Base-by-base conservation (phyloP, 306 rosid genomes). In the Rosa lucieae region DNA sequence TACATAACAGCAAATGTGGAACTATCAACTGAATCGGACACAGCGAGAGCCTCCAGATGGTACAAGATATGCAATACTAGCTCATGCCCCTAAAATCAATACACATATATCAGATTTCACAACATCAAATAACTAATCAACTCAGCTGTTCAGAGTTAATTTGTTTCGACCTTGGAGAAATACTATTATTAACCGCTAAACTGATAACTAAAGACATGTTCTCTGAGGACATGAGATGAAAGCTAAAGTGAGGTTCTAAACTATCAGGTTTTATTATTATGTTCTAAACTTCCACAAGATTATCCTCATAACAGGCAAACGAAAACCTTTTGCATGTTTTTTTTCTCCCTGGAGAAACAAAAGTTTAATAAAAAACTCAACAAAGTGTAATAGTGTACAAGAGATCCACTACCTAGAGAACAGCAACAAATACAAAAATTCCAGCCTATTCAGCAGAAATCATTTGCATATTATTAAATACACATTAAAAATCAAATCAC, bases 51-150 rank as follows among this genome's bases (percentile, higher is more conserved):
- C 84, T 91, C 92, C 76, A 95, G 90, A 87, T 95, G 98, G 82
- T 88, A 95, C 84, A 93, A 87, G 80, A 93, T 83, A 87, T 95
- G 93, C 83, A 95, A 77, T 29, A 88, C 94, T 81, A 95, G 93
- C 84, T 95, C 99, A 81, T 95, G 97, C 40, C 99, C 99, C 99
- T 95, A 92, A 76, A 87, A 84, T 75, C 46, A 85, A 83, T 65
- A 44, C 59, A 80, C 52, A 69, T 42, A 43, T 42, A 59, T 84
- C 75, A 84, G 82, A 77, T 17, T 68, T 35, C 13, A 10, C 47
- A 43, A 26, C 43, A 75, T 26, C n/a, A 44, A 43, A 44, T 43
- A 56, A 56, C 15, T 12, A 44, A 40, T 21, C 32, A 40, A 56
- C 49, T 5, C 37, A 11, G 35, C 32, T 52, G 48, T 73, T 23